Conservation (phyloP, 805 yeast species). For the Candida wancherniae region DNA sequence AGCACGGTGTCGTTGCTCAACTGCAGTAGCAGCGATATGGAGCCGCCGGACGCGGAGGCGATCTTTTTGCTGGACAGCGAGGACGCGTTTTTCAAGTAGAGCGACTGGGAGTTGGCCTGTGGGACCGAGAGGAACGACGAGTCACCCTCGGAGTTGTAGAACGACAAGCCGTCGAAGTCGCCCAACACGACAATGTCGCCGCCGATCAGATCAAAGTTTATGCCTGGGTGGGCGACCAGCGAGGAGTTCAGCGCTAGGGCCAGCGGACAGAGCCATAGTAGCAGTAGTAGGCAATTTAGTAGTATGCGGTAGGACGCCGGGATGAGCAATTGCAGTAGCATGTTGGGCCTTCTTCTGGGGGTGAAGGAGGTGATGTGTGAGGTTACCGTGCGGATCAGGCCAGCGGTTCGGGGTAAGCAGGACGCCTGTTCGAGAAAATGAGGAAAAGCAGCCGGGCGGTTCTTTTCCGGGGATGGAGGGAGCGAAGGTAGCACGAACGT, state of each 20-base stretch:
- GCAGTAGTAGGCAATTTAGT: conserved; percentile 3
- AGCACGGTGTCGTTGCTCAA: conserved; percentile 27
- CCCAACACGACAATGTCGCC: conserved; percentile 16
- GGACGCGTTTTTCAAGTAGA: conserved; percentile 14
- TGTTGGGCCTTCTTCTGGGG: too few relatives aligned
- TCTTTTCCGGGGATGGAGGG: too few relatives aligned
- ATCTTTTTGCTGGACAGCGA: conserved; percentile 11
- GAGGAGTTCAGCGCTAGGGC: conserved; percentile 1
- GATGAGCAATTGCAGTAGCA: too few relatives aligned
- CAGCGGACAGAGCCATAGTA: too few relatives aligned
- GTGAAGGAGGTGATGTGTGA: too few relatives aligned
- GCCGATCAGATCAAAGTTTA: conserved; percentile 15
- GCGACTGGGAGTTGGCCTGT: conserved; percentile 7
- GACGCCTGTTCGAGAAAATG: too few relatives aligned
- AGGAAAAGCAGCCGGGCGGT: too few relatives aligned
- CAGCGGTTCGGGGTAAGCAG: too few relatives aligned
- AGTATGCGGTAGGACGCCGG: too few relatives aligned
- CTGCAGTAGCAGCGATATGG: conserved; percentile 23
- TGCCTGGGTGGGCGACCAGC: conserved; percentile 11
- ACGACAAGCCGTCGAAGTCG: conserved; percentile 15
- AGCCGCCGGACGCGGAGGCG: conserved; percentile 30
- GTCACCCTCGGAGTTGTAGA: conserved; percentile 14
- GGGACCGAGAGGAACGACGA: conserved; percentile 13
- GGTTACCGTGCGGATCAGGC: too few relatives aligned
- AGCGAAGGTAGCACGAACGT: too few relatives aligned